phyloP scores from a whole-genome alignment of 2,329 filamentous ascomycete species.

The Ophiostoma novo-ulmi region DNA sequence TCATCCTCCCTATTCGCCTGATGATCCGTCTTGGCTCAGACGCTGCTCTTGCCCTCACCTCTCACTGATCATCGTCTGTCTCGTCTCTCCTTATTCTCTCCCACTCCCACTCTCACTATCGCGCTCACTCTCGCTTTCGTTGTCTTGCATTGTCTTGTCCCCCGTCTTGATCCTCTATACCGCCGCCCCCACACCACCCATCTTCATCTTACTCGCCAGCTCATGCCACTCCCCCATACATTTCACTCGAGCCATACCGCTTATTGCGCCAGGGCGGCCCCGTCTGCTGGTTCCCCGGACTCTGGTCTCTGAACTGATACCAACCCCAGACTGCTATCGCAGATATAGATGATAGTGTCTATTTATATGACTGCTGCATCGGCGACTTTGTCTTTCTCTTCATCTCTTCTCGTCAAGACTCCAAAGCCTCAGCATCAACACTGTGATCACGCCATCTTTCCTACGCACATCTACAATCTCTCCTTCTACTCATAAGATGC shows the following conservation, averaged over 20 bases:
- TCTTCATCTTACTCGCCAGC: conserved; percentile 1
- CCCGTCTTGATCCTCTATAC: background rate
- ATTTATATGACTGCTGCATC: background rate
- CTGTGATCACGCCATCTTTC: background rate
- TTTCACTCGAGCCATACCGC: conserved; percentile 5
- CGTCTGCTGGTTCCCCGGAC: background rate
- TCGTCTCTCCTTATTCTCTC: background rate
- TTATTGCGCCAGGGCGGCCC: background rate
- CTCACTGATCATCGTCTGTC: conserved; percentile 1
- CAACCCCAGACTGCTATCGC: background rate
- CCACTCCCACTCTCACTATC: background rate
- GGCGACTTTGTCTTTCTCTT: background rate
- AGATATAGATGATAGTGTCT: background rate
- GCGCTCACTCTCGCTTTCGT: background rate
- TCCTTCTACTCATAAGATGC: background rate
- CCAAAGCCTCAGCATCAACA: background rate
- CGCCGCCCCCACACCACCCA: conserved; percentile 5
- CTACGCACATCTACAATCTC: background rate
- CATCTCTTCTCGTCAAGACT: background rate
- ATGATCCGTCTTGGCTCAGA: conserved; percentile 9
- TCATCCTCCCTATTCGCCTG: background rate
- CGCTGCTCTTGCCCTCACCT: conserved; percentile 3
- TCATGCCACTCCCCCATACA: conserved; percentile 7
- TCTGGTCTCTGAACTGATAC: background rate
- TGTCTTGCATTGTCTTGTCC: background rate